Percentiles rank a stretch among this genome's conserved stretches.
Conservation (phyloP, 2,329 filamentous ascomycete genomes). For the Pseudocercospora pini-densiflorae region DNA sequence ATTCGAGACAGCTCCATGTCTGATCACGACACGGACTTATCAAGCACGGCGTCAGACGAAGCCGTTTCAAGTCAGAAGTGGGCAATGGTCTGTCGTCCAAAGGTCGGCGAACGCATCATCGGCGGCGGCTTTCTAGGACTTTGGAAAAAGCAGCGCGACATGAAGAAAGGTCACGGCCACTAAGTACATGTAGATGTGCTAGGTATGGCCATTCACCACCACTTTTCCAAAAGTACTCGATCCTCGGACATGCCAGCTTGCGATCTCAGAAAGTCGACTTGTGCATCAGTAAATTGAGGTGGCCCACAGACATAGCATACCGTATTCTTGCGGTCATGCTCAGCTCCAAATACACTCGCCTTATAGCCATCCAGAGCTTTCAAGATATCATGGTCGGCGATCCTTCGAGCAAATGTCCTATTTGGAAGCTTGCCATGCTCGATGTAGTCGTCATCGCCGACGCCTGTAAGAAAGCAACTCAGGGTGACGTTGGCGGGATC, state of each 20-base stretch:
- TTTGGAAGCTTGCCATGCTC: conserved; percentile 38
- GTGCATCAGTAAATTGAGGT: conserved; percentile 53
- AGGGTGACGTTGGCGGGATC: conserved; percentile 33
- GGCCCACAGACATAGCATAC: conserved; percentile 56
- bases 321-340: conserved; percentile 42
- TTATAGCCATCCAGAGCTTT: conserved; percentile 42
- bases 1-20: conserved; percentile 6
- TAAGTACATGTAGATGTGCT: neutral
- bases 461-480: conserved; percentile 38
- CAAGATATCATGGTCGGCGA: conserved; percentile 42
- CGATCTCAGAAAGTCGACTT: conserved; percentile 46
- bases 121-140: conserved; percentile 47
- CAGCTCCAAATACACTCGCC: conserved; percentile 31
- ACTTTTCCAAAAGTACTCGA: conserved; percentile 55
- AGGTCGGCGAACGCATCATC: conserved; percentile 44
- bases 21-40: neutral
- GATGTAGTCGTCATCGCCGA: conserved; percentile 30
- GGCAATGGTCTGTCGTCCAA: conserved; percentile 44
- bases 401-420: conserved; percentile 37
- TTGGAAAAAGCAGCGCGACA: conserved; percentile 41
- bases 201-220: conserved; percentile 47
- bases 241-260: conserved; percentile 45
- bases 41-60: neutral
- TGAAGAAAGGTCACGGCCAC: neutral
- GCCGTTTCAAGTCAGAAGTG: neutral